phyloP scores from a whole-genome alignment of 768 basidiomycete genomes.

The Clitopilus hobsonii region DNA sequence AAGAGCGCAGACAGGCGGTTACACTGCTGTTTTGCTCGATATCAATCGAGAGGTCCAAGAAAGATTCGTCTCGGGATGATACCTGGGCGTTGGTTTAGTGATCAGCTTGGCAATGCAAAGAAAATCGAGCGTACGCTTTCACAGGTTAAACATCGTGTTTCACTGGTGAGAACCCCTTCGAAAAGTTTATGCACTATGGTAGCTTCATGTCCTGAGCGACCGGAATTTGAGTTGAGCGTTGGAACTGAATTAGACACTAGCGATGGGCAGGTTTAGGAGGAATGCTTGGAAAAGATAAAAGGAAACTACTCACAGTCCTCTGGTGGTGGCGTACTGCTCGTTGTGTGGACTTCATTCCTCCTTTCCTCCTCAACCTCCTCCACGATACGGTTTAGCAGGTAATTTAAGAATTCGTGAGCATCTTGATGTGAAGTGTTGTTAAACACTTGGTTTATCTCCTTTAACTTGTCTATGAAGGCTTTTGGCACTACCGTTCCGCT shows the following conservation, averaged over 20 bases:
- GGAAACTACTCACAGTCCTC: conserved; percentile 76
- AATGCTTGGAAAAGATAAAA: conserved; percentile 13
- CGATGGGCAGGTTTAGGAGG: conserved; percentile 1
- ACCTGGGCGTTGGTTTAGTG: conserved; percentile 42
- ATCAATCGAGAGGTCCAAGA: conserved; percentile 98
- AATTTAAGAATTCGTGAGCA: conserved; percentile 97
- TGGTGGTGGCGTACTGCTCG: conserved; percentile 16
- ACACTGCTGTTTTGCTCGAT: conserved; percentile 98
- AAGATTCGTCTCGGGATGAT: conserved; percentile 91
- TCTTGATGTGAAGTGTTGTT: conserved; percentile 94
- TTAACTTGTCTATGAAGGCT: conserved; percentile 90
- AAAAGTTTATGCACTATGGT: conserved; percentile 92
- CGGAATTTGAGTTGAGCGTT: conserved; percentile 49
- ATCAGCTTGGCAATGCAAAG: conserved; percentile 3
- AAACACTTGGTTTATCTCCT: conserved; percentile 89
- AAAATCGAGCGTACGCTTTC: conserved; percentile 70
- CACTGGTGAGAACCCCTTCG: conserved; percentile 91
- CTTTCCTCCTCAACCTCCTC: conserved; percentile 85
- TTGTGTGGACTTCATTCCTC: conserved; percentile 33
- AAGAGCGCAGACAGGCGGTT: conserved; percentile 92
- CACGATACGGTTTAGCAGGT: conserved; percentile 85
- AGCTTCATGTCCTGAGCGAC: conserved; percentile 40
- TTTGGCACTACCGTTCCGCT: conserved; percentile 87
- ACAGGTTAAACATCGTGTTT: conserved; percentile 96
- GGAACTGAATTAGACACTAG: conserved; percentile 59